Evolutionary conservation across 75 land plant species (phyloP).

Genomic region (Ceratopteris richardii): DNA sequence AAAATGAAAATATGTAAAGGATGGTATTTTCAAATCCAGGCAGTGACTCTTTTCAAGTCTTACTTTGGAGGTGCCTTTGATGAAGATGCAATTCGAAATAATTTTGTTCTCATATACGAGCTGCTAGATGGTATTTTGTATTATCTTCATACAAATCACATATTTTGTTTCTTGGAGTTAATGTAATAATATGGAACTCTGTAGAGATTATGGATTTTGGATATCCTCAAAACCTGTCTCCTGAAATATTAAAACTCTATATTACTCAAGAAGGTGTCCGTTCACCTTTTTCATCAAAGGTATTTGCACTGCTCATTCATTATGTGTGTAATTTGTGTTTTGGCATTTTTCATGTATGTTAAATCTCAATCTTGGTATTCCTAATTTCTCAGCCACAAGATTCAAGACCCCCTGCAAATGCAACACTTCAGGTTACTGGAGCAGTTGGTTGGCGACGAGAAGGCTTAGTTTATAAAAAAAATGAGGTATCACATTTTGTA

Average conservation of each 20-base stretch:
- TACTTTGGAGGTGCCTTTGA: conserved; percentile 99
- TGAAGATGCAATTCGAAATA: conserved; percentile 98
- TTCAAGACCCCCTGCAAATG: conserved; percentile 88
- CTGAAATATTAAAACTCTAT: conserved; percentile 94
- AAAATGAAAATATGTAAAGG: too few species aligned
- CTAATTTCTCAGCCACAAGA: conserved; percentile 59
- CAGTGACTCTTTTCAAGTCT: conserved; percentile 87
- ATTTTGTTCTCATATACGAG: conserved; percentile 98
- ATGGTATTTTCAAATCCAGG: too few species aligned
- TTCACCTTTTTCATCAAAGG: conserved; percentile 99
- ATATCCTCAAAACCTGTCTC: conserved; percentile 97
- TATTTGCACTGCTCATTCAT: conserved; percentile 11
- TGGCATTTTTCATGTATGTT: not conserved
- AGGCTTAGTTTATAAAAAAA: conserved; percentile 94
- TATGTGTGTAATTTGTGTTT: not conserved
- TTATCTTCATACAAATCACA: too few species aligned
- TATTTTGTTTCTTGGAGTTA: not conserved
- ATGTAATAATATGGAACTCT: conserved; percentile 5
- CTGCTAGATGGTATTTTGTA: conserved; percentile 78
- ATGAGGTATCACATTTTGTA: conserved; percentile 56
- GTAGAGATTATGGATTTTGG: conserved; percentile 99
- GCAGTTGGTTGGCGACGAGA: conserved; percentile 99
- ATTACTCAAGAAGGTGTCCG: conserved; percentile 99
- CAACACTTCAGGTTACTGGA: conserved; percentile 98
- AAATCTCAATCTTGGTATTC: conserved; percentile 2